Evolutionary conservation across 2,329 filamentous ascomycete species (phyloP), one percentile per base, ranked within the genome.

Genomic region (Pseudogymnoascus sp.): DNA sequence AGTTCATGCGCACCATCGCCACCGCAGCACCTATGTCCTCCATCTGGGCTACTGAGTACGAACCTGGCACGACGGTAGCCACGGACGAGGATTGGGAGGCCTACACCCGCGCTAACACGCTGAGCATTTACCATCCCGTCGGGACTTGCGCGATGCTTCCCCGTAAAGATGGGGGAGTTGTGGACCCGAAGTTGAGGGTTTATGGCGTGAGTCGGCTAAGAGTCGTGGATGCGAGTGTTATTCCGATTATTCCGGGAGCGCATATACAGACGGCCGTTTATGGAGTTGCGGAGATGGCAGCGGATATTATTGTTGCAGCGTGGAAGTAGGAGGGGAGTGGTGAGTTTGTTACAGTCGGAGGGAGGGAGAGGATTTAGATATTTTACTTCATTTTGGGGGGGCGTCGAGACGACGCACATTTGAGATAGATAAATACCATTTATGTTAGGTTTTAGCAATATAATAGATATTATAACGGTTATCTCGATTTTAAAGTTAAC

Each of bases 111-210:
- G 60, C 46, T 31, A 60, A 37, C n/a, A 64, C 61, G 5, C 37
- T 64, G 24, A 64, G 37, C 53, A 60, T 60, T 33, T 28, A 61
- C 16, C n/a, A 69, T 41, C 64, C 64, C 11, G 61, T 63, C 4
- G 66, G 69, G 10, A 70, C 64, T 1, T 69, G 68, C 46, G 61
- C 68, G 4, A 70, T 70, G 68, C 61, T 68, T 24, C 64, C 68
- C 16, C 35, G 41, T 33, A 60, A 60, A 3, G 37, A 66, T 10
- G 65, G 66, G 12, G 66, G 67, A 24, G 70, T 71, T 2, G 62
- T 71, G 22, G 69, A 71, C 59, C 31, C 59, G 1, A 53, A 66
- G 8, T 63, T 66, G n/a, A 68, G 61, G 31, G 70, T 71, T 3
- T 65, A 63, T 61, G 70, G 70, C 31, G 67, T 68, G 14, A 50